These are phyloP conservation scores for Daedaleopsis nitida DNA, from an alignment of 768 basidiomycete genomes.

Conservation along the genomic window DNA sequence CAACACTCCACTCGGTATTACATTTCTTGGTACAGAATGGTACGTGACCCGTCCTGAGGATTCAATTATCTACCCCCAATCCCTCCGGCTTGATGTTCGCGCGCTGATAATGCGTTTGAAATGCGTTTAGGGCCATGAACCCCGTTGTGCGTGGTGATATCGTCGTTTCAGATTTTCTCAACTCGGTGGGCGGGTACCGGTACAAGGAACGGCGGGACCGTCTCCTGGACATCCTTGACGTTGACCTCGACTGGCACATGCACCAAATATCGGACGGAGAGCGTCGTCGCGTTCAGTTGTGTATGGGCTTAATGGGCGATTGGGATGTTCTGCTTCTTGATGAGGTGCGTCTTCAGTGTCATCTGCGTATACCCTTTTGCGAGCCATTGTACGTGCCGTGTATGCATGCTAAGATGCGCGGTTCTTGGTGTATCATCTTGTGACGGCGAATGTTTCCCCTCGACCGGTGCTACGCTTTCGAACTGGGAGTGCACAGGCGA, in stretches of 20 bases:
- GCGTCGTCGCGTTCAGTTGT: conserved; percentile 88
- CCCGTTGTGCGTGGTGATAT: conserved; percentile 95
- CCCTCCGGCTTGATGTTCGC: neutral
- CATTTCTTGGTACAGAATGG: conserved; percentile 96
- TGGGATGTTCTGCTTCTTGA: conserved; percentile 95
- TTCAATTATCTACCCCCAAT: neutral
- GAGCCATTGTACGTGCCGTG: neutral
- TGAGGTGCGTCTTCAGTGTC: conserved; percentile 58
- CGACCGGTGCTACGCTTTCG: no score
- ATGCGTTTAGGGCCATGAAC: conserved; percentile 80
- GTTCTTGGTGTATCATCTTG: no score
- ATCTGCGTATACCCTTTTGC: neutral
- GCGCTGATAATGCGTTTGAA: conserved; percentile 1
- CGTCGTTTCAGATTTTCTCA: conserved; percentile 89
- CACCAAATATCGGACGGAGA: conserved; percentile 96
- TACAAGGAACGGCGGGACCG: conserved; percentile 86
- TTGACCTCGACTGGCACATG: conserved; percentile 97
- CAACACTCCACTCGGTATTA: conserved; percentile 77
- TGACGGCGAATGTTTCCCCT: no score
- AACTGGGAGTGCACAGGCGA: no score
- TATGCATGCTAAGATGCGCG: no score
- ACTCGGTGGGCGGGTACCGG: conserved; percentile 95
- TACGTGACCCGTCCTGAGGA: conserved; percentile 33
- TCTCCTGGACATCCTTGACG: conserved; percentile 88
- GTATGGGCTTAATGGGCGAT: conserved; percentile 92